These are phyloP conservation scores for Lactifluus pinguis DNA, from an alignment of 768 basidiomycete species.

Conservation along the genomic window DNA sequence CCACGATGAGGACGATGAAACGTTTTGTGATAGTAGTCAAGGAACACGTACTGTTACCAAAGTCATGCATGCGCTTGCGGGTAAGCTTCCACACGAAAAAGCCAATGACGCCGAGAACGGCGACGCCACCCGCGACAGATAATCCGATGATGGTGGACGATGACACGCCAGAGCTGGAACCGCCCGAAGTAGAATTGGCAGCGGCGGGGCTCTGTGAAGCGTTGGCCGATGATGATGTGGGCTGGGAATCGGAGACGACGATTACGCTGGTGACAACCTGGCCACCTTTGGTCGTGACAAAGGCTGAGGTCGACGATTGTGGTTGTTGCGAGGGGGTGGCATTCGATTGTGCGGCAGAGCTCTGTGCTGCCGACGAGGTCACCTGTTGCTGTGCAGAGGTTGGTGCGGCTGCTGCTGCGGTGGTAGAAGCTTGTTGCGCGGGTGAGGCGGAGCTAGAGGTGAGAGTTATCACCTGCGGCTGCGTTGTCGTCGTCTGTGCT, in stretches of 20 bases:
- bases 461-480: background rate
- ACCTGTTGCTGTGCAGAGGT: background rate
- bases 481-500: background rate
- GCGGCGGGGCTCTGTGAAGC: constrained; percentile 22
- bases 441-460: background rate
- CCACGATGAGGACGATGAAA: constrained; percentile 1
- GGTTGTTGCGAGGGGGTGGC: background rate
- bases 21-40: constrained; percentile 1
- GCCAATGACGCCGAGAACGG: constrained; percentile 55
- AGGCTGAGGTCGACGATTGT: background rate
- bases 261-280: constrained; percentile 23
- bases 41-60: constrained; percentile 63
- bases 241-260: constrained; percentile 5
- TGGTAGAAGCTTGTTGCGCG: constrained; percentile 1
- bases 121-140: constrained; percentile 73
- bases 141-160: constrained; percentile 73
- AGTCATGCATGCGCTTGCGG: constrained; percentile 58
- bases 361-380: background rate
- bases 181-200: constrained; percentile 13
- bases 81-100: constrained; percentile 87
- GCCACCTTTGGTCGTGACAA: constrained; percentile 28
- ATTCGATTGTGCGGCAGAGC: background rate
- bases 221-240: constrained; percentile 5
- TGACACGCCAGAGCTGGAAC: constrained; percentile 35
- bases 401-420: constrained; percentile 14